Conservation (phyloP, 2,329 filamentous ascomycete species). For the Aureobasidium lini region DNA sequence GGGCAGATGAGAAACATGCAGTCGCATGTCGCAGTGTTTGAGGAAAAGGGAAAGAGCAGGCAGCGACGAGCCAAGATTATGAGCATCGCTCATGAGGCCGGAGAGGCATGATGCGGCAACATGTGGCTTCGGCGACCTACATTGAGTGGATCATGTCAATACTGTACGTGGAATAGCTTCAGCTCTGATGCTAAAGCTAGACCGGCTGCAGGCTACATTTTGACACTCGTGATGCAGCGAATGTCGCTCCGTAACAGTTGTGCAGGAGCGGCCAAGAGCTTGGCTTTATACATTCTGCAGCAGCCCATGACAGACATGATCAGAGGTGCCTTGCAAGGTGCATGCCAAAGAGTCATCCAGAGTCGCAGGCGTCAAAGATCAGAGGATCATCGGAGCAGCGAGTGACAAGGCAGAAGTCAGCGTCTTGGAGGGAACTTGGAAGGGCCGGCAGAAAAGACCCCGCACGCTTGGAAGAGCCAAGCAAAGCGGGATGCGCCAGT, state of each 20-base stretch:
- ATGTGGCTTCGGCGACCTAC: not conserved
- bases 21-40: not conserved
- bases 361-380: not conserved
- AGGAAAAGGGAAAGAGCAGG: not conserved
- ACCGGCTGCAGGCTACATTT: not conserved
- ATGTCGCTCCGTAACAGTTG: not conserved
- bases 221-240: not conserved
- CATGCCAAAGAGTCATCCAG: not conserved
- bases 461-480: not conserved
- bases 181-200: not conserved
- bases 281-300: not conserved
- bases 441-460: not conserved
- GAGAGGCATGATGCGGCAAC: not conserved
- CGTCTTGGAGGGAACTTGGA: not conserved
- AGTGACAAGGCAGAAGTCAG: not conserved
- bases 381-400: not conserved
- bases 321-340: not conserved
- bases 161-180: slow-evolving; percentile 1
- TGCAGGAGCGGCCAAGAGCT: slow-evolving; percentile 1
- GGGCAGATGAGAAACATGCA: not conserved
- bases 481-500: not conserved
- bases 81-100: not conserved
- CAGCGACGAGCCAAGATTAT: not conserved
- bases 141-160: not conserved
- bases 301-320: not conserved